Evolutionary conservation across 192 early-diverging fungal species (phyloP).

Genomic region (Coemansia sp.): DNA sequence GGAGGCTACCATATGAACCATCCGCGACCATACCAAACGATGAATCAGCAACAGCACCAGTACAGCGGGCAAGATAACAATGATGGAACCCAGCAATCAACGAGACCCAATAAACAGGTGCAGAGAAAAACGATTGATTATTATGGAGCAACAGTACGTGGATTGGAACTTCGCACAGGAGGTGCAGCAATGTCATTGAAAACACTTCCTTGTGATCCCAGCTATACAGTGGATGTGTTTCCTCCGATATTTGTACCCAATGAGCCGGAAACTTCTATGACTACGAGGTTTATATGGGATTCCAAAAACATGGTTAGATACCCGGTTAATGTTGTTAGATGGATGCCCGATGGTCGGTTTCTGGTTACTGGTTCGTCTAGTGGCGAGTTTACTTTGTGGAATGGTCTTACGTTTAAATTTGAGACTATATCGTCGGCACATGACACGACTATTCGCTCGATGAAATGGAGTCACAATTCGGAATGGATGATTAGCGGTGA

Average conservation of each 20-base stretch:
- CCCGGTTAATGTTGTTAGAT: constrained; percentile 90
- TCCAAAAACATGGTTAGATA: constrained; percentile 88
- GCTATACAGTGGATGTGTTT: constrained; percentile 52
- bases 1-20: neutral
- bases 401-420: constrained; percentile 96
- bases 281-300: constrained; percentile 39
- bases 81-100: constrained; percentile 64
- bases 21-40: neutral
- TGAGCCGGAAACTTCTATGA: constrained; percentile 42
- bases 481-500: constrained; percentile 95
- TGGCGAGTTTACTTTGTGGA: constrained; percentile 98
- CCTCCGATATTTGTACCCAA: constrained; percentile 56
- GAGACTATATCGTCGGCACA: constrained; percentile 95
- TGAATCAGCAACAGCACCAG: neutral
- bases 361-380: constrained; percentile 89
- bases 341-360: constrained; percentile 95
- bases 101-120: constrained; percentile 75
- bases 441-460: constrained; percentile 88
- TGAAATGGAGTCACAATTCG: constrained; percentile 96
- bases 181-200: constrained; percentile 21
- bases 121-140: constrained; percentile 94
- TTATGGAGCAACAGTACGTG: constrained; percentile 76
- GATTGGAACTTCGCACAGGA: constrained; percentile 55
- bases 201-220: constrained; percentile 37
- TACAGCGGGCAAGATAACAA: neutral